Base-by-base conservation (phyloP, 2,329 filamentous ascomycete genomes). In the Corniculantispora saksenae region DNA sequence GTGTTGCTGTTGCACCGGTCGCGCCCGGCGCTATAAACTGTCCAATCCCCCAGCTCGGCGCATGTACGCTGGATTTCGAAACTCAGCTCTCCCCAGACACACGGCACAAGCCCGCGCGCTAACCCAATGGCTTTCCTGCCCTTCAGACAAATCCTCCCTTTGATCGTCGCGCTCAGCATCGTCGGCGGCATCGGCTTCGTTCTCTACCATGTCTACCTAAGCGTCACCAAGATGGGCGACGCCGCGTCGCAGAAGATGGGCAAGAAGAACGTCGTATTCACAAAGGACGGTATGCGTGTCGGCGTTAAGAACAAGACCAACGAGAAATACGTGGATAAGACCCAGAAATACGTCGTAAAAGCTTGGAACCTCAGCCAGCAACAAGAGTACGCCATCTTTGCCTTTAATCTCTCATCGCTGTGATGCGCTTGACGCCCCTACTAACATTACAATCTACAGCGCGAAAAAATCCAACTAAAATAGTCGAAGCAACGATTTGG, bases 191-290 rank as follows among this genome's bases (percentile, higher is more conserved):
- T 84, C 54, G 89, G 82, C 64, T 92, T 87, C 78, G 81, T 94
- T 65, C 84, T 86, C 67, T 93, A 92, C 77, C 88, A 91, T 67
- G 84, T 93, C 75, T 93, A 91, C 78, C 77, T 90, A 63, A 88
- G 87, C 77, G 82, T 86, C 63, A 83, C 82, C 77, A 84, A 91
- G 75, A 88, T 94, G 71, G 84, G 86, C 67, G 81, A 86, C 66
- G 83, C 85, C 66, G 89, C 90, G 55, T 85, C 84, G 57, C 83
- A 89, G 77, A 87, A 87, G 73, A 91, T 93, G 86, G 87, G 89
- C 75, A 87, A 87, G 79, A 91, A 90, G 80, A 90, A 93, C 74
- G 85, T 94, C 64, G 82, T 87, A 48, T 91, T 93, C 77, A 89
- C 88, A 47, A 92, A 91, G 75, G 91, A 93, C 64, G 91, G 91